phyloP scores from a whole-genome alignment of 345 rosid genomes.

The Passiflora organensis region DNA sequence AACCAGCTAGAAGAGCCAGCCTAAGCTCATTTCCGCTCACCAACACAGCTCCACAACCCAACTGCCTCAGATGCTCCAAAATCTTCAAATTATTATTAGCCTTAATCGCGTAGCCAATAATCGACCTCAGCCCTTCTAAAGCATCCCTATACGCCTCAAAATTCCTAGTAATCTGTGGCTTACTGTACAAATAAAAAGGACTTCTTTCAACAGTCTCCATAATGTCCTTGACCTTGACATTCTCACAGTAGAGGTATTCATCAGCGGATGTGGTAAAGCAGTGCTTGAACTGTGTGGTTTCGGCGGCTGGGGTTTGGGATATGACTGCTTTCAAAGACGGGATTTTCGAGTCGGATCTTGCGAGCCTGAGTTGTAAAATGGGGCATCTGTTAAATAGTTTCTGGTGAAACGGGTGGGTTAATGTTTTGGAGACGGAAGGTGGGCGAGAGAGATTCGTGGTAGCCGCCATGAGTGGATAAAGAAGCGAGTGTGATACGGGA shows the following conservation, averaged over 20 bases:
- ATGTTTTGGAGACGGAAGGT: conserved; percentile 34
- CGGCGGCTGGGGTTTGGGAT: conserved; percentile 43
- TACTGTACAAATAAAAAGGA: conserved; percentile 86
- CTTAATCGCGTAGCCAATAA: conserved; percentile 89
- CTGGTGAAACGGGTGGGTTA: conserved; percentile 19
- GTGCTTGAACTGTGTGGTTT: conserved; percentile 46
- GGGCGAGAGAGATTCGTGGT: conserved; percentile 23
- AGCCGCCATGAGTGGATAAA: conserved; percentile 33
- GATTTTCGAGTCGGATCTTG: conserved; percentile 24
- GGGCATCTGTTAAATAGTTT: conserved; percentile 34
- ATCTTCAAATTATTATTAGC: conserved; percentile 89
- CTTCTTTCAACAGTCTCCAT: conserved; percentile 76
- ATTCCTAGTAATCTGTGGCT: conserved; percentile 82
- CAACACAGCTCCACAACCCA: conserved; percentile 93
- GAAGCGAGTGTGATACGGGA: too few species aligned
- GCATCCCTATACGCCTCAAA: conserved; percentile 76
- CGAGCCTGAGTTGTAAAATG: conserved; percentile 31
- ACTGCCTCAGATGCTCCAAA: conserved; percentile 80
- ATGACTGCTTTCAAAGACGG: conserved; percentile 49
- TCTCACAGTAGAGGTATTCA: conserved; percentile 87
- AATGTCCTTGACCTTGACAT: conserved; percentile 66
- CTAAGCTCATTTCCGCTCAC: conserved; percentile 96
- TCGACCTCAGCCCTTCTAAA: conserved; percentile 56
- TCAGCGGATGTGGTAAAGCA: conserved; percentile 75
- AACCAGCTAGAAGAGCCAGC: conserved; percentile 81